A percentile compares a stretch with the other conserved stretches of the same genome.
These are phyloP conservation scores for Sporothrix sp. DNA, from an alignment of 2,329 filamentous ascomycete species.

Conservation along the genomic window DNA sequence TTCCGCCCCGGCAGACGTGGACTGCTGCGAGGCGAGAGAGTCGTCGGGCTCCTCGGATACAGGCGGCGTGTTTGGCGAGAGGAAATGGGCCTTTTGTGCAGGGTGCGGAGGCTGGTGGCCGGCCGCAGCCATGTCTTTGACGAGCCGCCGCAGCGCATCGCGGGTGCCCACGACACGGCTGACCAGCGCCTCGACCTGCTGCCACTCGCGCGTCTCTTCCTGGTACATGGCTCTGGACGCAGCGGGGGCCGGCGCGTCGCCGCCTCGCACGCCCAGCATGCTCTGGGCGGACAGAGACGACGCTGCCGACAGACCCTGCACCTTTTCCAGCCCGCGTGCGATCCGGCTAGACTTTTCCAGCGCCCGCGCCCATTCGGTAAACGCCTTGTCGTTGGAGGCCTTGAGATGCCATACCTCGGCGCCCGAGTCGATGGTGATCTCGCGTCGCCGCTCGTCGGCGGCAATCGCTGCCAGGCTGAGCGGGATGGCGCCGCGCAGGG, in stretches of 20 bases:
- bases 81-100: constrained; percentile 22
- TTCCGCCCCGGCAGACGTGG: constrained; percentile 31
- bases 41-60: constrained; percentile 43
- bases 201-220: constrained; percentile 75
- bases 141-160: constrained; percentile 77
- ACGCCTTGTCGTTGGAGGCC: constrained; percentile 74
- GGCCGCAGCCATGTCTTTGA: constrained; percentile 63
- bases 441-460: constrained; percentile 75
- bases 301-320: neutral
- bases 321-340: constrained; percentile 42
- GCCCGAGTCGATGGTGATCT: constrained; percentile 94
- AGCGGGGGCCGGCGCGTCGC: constrained; percentile 18
- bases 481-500: constrained; percentile 83
- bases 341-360: constrained; percentile 71
- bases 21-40: constrained; percentile 42
- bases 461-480: constrained; percentile 84
- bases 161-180: constrained; percentile 78
- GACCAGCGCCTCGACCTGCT: constrained; percentile 73
- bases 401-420: constrained; percentile 94
- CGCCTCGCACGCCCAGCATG: constrained; percentile 2
- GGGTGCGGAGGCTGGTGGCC: neutral
- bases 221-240: constrained; percentile 27
- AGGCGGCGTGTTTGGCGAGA: constrained; percentile 32
- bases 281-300: neutral
- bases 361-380: constrained; percentile 76